These are phyloP conservation scores for Lodderomyces orthopsilosis DNA, from an alignment of 1,139 yeast genomes.

Conservation along the genomic window DNA sequence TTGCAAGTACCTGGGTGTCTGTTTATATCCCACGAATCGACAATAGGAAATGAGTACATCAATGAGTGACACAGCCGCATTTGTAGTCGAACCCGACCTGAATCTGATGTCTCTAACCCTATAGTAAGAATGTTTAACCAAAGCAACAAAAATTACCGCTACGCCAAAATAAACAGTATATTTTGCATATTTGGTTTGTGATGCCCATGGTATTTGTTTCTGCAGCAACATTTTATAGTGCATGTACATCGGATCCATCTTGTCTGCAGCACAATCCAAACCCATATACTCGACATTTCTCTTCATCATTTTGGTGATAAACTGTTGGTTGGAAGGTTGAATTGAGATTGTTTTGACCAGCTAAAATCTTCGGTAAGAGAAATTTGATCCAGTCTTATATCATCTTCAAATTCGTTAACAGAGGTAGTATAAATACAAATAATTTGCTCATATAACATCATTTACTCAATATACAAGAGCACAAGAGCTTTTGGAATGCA, in stretches of 20 bases:
- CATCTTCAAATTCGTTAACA: background rate
- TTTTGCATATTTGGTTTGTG: slow-evolving; percentile 39
- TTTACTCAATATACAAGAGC: too few relatives aligned
- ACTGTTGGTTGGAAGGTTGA: too few relatives aligned
- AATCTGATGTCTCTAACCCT: slow-evolving; percentile 31
- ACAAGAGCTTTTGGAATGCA: background rate
- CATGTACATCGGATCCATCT: slow-evolving; percentile 24
- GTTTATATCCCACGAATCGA: slow-evolving; percentile 50
- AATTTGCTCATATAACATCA: background rate
- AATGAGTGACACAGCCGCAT: slow-evolving; percentile 17
- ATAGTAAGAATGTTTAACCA: slow-evolving; percentile 39
- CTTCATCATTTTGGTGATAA: background rate
- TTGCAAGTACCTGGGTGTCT: slow-evolving; percentile 36
- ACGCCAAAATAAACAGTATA: slow-evolving; percentile 46
- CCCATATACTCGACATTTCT: slow-evolving; percentile 30
- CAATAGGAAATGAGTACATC: slow-evolving; percentile 37
- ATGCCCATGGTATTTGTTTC: slow-evolving; percentile 36
- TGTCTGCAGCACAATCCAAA: slow-evolving; percentile 46
- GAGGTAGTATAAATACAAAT: too few relatives aligned
- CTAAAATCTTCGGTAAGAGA: too few relatives aligned
- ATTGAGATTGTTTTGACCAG: too few relatives aligned
- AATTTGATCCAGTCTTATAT: background rate
- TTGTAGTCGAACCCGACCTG: slow-evolving; percentile 12
- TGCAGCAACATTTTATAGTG: slow-evolving; percentile 32
- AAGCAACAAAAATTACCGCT: slow-evolving; percentile 35